Evolutionary conservation across 2,329 filamentous ascomycete species (phyloP).

Genomic region (Davidsoniella eucalypti): DNA sequence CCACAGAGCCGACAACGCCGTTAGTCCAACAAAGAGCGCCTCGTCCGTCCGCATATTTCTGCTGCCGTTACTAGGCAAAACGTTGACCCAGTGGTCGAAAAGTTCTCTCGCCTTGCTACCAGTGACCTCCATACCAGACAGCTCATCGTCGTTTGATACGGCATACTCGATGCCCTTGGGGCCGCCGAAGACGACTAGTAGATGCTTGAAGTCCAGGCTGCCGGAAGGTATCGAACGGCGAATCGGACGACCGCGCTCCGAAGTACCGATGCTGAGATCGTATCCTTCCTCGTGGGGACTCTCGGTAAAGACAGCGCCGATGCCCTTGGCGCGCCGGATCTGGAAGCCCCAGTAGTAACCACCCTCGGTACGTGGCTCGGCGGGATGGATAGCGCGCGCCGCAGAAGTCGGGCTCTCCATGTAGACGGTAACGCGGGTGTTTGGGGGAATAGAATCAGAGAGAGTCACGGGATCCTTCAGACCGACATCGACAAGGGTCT

Average conservation of each 20-base stretch:
- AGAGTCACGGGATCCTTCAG: slow-evolving; percentile 39
- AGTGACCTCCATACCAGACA: slow-evolving; percentile 44
- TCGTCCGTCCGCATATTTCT: slow-evolving; percentile 73
- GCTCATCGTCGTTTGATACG: slow-evolving; percentile 40
- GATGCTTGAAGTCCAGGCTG: slow-evolving; percentile 40
- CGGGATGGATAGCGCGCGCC: slow-evolving; percentile 37
- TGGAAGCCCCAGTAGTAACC: slow-evolving; percentile 82
- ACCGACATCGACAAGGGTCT: slow-evolving; percentile 43
- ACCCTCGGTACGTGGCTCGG: slow-evolving; percentile 51
- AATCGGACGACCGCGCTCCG: slow-evolving; percentile 49
- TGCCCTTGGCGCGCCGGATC: slow-evolving; percentile 46
- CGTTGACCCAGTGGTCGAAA: slow-evolving; percentile 75
- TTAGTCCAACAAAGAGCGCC: slow-evolving; percentile 61
- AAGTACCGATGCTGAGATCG: slow-evolving; percentile 69
- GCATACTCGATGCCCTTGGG: slow-evolving; percentile 66
- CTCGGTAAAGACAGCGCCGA: slow-evolving; percentile 64
- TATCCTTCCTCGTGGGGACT: slow-evolving; percentile 61
- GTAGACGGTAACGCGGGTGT: slow-evolving; percentile 58
- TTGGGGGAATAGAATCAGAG: slow-evolving; percentile 44
- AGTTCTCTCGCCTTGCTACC: slow-evolving; percentile 49
- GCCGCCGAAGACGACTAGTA: slow-evolving; percentile 67
- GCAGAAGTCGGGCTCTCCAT: slow-evolving; percentile 39
- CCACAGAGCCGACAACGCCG: slow-evolving; percentile 47
- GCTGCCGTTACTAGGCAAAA: slow-evolving; percentile 65
- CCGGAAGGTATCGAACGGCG: slow-evolving; percentile 27